phyloP scores from a whole-genome alignment of 495 filamentous ascomycete species.

The Oidiodendron maius region DNA sequence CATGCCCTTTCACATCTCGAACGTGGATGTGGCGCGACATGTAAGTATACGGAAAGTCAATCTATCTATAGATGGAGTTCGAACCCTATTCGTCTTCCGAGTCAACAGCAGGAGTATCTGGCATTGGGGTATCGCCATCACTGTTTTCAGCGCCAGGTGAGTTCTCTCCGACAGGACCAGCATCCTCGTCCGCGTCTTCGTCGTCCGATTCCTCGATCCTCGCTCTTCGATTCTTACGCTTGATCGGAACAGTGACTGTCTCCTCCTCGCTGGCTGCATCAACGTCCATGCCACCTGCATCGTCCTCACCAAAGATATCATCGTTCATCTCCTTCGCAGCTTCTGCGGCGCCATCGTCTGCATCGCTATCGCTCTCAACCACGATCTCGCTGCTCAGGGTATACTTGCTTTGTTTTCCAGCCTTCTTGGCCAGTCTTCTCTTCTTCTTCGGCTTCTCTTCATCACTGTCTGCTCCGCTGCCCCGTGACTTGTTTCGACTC shows the following conservation, averaged over 20 bases:
- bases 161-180: not conserved
- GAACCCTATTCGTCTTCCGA: constrained; percentile 19
- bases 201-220: constrained; percentile 23
- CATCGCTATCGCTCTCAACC: constrained; percentile 64
- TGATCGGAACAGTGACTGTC: constrained; percentile 16
- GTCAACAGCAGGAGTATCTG: constrained; percentile 20
- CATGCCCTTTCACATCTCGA: too few species aligned
- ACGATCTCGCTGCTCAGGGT: constrained; percentile 72
- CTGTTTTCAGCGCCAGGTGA: constrained; percentile 14
- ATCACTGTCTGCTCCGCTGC: constrained; percentile 40
- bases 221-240: constrained; percentile 19
- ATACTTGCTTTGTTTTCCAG: constrained; percentile 48
- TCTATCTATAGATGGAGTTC: not conserved
- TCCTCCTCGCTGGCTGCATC: constrained; percentile 26
- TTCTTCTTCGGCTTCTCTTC: constrained; percentile 54
- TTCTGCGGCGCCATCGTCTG: constrained; percentile 33
- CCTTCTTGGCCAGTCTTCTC: constrained; percentile 50
- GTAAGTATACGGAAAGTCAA: too few species aligned
- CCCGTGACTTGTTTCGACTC: constrained; percentile 19
- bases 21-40: too few species aligned
- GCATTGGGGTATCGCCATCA: constrained; percentile 20
- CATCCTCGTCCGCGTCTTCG: constrained; percentile 21
- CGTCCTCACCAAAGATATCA: constrained; percentile 22
- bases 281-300: constrained; percentile 15
- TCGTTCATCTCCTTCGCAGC: constrained; percentile 40